These are phyloP conservation scores for Nicotiana rustica DNA, from an alignment of 305 asterid species.

Conservation along the genomic window DNA sequence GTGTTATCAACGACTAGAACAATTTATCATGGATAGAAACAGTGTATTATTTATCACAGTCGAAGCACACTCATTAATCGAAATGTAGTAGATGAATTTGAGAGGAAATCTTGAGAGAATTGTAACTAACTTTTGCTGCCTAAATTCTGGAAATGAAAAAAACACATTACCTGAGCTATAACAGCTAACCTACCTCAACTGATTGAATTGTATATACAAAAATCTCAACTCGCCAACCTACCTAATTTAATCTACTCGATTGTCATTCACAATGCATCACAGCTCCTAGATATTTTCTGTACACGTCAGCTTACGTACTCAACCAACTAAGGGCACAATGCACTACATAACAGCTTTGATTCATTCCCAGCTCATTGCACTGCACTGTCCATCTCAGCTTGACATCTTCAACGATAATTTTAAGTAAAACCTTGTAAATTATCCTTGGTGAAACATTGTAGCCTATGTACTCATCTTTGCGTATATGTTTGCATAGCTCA, in stretches of 20 bases:
- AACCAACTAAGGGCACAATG: neutral
- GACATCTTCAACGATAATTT: neutral
- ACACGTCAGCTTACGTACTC: neutral
- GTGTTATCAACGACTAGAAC: slow-evolving; percentile 17
- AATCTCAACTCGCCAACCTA: slow-evolving; percentile 1
- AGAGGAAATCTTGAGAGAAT: slow-evolving; percentile 22
- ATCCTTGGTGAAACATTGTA: neutral
- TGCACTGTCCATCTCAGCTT: neutral
- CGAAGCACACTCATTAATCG: slow-evolving; percentile 19
- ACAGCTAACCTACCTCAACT: neutral
- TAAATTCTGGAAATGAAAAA: slow-evolving; percentile 22
- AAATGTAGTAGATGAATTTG: slow-evolving; percentile 15
- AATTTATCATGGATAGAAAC: slow-evolving; percentile 30
- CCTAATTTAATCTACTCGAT: neutral
- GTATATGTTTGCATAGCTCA: slow-evolving; percentile 11
- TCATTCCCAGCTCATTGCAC: slow-evolving; percentile 4
- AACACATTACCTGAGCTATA: slow-evolving; percentile 21
- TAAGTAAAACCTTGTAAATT: neutral
- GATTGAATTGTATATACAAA: neutral
- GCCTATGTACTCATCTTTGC: neutral
- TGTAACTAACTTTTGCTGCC: slow-evolving; percentile 16
- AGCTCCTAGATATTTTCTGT: neutral
- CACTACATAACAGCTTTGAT: neutral
- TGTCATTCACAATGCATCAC: slow-evolving; percentile 6
- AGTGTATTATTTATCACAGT: slow-evolving; percentile 12